Evolutionary conservation across 176 grass and related monocot genomes (phyloP).

Genomic region (Luzula sylvatica): DNA sequence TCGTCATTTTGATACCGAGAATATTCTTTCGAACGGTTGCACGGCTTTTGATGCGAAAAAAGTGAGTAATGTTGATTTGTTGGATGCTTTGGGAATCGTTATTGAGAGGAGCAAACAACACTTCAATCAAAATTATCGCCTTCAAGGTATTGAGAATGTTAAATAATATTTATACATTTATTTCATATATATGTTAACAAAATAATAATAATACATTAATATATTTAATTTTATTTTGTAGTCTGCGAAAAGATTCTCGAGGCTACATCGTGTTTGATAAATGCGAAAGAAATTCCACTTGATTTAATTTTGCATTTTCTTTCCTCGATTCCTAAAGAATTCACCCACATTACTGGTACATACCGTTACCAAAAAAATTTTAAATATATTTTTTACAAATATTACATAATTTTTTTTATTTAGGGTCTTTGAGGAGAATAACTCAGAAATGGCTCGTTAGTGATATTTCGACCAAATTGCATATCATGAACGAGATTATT

Average conservation of each 20-base stretch:
- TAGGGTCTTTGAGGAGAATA: conserved; percentile 52
- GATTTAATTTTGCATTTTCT: conserved; percentile 76
- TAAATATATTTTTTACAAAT: background rate
- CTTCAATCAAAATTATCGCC: conserved; percentile 91
- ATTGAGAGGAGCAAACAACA: conserved; percentile 94
- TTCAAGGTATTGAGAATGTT: conserved; percentile 53
- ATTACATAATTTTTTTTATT: conserved; percentile 12
- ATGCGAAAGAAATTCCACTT: conserved; percentile 50
- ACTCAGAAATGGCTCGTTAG: conserved; percentile 66
- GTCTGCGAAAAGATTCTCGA: conserved; percentile 81
- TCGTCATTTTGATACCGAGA: conserved; percentile 31
- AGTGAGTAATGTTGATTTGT: conserved; percentile 36
- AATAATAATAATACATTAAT: too few species aligned
- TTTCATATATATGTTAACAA: too few species aligned
- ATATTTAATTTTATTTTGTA: conserved; percentile 29
- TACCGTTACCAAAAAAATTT: background rate
- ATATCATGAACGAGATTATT: conserved; percentile 55
- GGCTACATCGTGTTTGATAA: conserved; percentile 61
- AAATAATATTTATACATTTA: too few species aligned
- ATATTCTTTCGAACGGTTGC: conserved; percentile 16
- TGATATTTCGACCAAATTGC: conserved; percentile 29
- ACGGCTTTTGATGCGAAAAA: conserved; percentile 23
- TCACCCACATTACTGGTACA: conserved; percentile 70
- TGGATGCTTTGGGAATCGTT: conserved; percentile 69
- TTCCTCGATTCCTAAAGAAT: conserved; percentile 78